A percentile compares a stretch with the other conserved stretches of the same genome.
These are phyloP conservation scores for Coemansia sp. DNA, from an alignment of 192 early-diverging fungal species.

Conservation along the genomic window DNA sequence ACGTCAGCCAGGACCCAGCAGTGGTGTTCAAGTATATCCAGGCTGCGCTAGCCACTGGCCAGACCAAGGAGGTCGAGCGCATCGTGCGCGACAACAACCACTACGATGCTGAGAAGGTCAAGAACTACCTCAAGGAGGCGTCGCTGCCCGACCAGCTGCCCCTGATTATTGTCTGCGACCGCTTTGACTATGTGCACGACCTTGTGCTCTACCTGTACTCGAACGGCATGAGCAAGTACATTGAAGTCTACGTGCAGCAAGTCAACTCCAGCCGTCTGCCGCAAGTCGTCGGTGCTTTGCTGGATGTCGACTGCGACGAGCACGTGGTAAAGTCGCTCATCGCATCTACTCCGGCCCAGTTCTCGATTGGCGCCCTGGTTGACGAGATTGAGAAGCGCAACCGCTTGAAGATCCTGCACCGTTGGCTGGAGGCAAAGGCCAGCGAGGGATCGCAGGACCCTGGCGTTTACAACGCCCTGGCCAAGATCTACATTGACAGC, in stretches of 20 bases:
- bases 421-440: slow-evolving; percentile 89
- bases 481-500: slow-evolving; percentile 99
- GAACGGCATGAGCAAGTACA: slow-evolving; percentile 90
- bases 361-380: slow-evolving; percentile 85
- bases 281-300: slow-evolving; percentile 90
- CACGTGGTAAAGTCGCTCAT: slow-evolving; percentile 82
- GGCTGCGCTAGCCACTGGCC: slow-evolving; percentile 86
- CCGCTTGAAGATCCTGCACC: slow-evolving; percentile 90
- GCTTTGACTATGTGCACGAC: slow-evolving; percentile 96
- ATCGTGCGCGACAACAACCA: slow-evolving; percentile 94
- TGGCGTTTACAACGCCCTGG: slow-evolving; percentile 94
- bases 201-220: slow-evolving; percentile 95
- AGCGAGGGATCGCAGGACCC: slow-evolving; percentile 86
- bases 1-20: slow-evolving; percentile 88
- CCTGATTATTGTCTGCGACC: slow-evolving; percentile 97
- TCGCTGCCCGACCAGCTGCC: slow-evolving; percentile 95
- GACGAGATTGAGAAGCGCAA: slow-evolving; percentile 95
- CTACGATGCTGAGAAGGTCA: slow-evolving; percentile 98
- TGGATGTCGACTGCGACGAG: slow-evolving; percentile 99
- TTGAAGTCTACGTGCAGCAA: slow-evolving; percentile 99
- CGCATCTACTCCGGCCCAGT: slow-evolving; percentile 76
- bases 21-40: slow-evolving; percentile 99
- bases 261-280: slow-evolving; percentile 94
- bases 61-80: slow-evolving; percentile 96
- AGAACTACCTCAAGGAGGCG: slow-evolving; percentile 98